phyloP scores from a whole-genome alignment of 805 yeast genomes.

The Teunomyces funiuensis region DNA sequence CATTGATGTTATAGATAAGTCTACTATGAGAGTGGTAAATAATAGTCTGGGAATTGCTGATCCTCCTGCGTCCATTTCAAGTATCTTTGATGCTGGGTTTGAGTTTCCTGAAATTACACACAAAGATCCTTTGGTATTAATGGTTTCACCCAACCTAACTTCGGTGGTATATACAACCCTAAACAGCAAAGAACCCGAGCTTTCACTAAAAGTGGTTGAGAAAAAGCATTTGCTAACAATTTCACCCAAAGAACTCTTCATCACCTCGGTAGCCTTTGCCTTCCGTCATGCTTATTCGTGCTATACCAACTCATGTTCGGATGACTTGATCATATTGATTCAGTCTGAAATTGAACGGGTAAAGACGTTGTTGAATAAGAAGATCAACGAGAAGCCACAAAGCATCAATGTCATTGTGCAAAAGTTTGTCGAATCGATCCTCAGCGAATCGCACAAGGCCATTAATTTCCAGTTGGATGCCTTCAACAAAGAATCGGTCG shows the following conservation, averaged over 20 bases:
- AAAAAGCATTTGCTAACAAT: slow-evolving; percentile 13
- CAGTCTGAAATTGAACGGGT: slow-evolving; percentile 43
- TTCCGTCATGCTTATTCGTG: slow-evolving; percentile 68
- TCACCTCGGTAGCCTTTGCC: slow-evolving; percentile 61
- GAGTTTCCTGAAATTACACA: slow-evolving; percentile 40
- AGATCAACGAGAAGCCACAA: slow-evolving; percentile 1
- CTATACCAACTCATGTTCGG: slow-evolving; percentile 62
- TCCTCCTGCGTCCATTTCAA: slow-evolving; percentile 34
- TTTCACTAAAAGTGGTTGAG: slow-evolving; percentile 21
- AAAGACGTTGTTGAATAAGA: slow-evolving; percentile 6
- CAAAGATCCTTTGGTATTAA: slow-evolving; percentile 21
- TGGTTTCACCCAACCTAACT: slow-evolving; percentile 53
- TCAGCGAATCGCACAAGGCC: slow-evolving; percentile 73
- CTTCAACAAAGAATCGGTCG: slow-evolving; percentile 70
- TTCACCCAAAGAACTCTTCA: slow-evolving; percentile 33
- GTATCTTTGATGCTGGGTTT: slow-evolving; percentile 57
- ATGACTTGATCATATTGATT: slow-evolving; percentile 64
- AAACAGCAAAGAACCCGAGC: slow-evolving; percentile 11
- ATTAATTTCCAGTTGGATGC: slow-evolving; percentile 67
- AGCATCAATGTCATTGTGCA: slow-evolving; percentile 14
- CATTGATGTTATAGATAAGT: slow-evolving; percentile 46
- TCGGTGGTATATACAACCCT: slow-evolving; percentile 33
- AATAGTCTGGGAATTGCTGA: slow-evolving; percentile 9
- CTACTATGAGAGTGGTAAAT: slow-evolving; percentile 22
- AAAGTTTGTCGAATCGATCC: slow-evolving; percentile 41